phyloP scores from a whole-genome alignment of 1,139 yeast genomes.

The Hyphopichia buzzinii region DNA sequence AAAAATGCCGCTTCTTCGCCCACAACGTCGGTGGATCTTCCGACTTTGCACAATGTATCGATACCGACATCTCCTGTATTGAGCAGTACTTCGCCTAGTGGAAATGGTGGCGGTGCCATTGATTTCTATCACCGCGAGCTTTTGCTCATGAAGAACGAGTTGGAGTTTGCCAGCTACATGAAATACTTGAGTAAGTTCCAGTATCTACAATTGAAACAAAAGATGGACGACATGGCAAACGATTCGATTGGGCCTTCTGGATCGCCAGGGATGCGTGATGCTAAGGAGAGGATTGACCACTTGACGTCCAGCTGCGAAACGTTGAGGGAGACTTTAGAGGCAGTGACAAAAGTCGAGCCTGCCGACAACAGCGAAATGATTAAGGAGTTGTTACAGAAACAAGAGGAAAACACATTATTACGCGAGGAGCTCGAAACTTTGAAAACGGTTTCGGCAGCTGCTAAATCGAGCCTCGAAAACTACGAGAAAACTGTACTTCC shows the following conservation, averaged over 20 bases:
- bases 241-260: conserved; percentile 9
- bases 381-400: conserved; percentile 5
- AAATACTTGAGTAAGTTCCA: conserved; percentile 51
- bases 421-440: conserved; percentile 15
- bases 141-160: conserved; percentile 56
- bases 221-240: conserved; percentile 24
- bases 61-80: background rate
- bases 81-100: background rate
- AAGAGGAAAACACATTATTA: conserved; percentile 8
- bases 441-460: conserved; percentile 7
- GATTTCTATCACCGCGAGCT: conserved; percentile 59
- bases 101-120: conserved; percentile 22
- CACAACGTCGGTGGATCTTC: conserved; percentile 23
- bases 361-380: conserved; percentile 8
- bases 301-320: background rate
- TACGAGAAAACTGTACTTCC: conserved; percentile 19
- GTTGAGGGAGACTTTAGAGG: conserved; percentile 6
- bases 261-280: conserved; percentile 7
- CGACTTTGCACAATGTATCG: conserved; percentile 18
- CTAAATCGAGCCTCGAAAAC: conserved; percentile 14
- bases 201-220: conserved; percentile 34
- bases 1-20: conserved; percentile 22
- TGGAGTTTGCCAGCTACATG: conserved; percentile 59
- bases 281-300: conserved; percentile 4
- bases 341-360: conserved; percentile 14